Base-by-base conservation (phyloP, 768 basidiomycete genomes). In the Holtermannia corniformis region DNA sequence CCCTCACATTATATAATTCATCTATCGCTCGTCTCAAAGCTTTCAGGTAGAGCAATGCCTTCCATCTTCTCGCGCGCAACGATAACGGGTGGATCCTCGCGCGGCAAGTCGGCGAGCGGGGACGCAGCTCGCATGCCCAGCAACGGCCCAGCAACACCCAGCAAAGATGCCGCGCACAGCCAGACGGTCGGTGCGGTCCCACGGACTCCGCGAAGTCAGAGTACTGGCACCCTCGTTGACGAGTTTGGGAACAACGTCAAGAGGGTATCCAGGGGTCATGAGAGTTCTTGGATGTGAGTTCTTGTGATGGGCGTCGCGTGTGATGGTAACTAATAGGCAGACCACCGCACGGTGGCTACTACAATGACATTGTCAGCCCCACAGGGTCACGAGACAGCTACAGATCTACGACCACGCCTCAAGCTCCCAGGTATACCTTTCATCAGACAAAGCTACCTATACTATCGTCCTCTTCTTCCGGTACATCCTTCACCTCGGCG, bases 361-460 rank as follows among this genome's bases (percentile, higher is more conserved):
- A 37, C 32, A 37, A 16, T 37, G 10, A 16, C 32, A 37, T 7
- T 37, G 10, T 16, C 32, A 37, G 10, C 10, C 16, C 32, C n/a
- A n/a, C 32, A 37, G 32, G 32, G 7, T 37, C 32, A 7, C 32
- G 16, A 37, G 32, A n/a, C n/a, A n/a, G n/a, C 10, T 37, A 16
- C 7, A 37, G 16, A 7, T 7, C 32, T 16, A 37, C 32, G 10
- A 37, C 32, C 32, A 37, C 32, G 7, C 7, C 32, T 16, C 10
- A 37, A 37, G 16, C 16, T 37, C 32, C 32, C 7, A 37, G n/a
- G n/a, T n/a, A n/a, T n/a, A n/a, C n/a, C n/a, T 37, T 47, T 50
- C 58, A 3, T 42, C 51, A 2, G 58, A 62, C 25, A 59, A 67
- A 41, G 44, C 48, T 0, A 48, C 51, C n/a, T 49, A 44, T 22